Percentiles rank a stretch among this genome's conserved stretches.
Evolutionary conservation across 2,329 filamentous ascomycete genomes (phyloP).

Genomic region (Aureobasidium leucospermi): DNA sequence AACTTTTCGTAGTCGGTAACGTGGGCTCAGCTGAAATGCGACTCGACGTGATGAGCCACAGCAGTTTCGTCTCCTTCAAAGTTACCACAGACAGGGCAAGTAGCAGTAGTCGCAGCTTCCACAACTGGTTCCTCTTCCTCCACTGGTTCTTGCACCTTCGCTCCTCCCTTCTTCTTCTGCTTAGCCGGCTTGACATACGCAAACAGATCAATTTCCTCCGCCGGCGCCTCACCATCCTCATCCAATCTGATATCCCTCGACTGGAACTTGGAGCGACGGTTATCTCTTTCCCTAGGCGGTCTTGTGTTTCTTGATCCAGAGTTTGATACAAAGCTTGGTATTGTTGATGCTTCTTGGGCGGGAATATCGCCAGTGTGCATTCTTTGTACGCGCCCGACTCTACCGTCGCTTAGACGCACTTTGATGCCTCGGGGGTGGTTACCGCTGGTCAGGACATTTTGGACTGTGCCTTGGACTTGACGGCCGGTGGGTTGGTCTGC

Average conservation of each 20-base stretch:
- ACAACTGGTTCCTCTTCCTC: constrained; percentile 3
- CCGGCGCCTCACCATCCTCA: constrained; percentile 28
- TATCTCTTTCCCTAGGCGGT: background rate
- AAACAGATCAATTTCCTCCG: constrained; percentile 41
- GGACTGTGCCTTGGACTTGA: constrained; percentile 60
- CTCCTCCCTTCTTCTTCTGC: constrained; percentile 23
- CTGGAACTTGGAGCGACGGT: constrained; percentile 12
- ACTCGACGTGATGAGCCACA: constrained; percentile 59
- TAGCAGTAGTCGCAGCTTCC: constrained; percentile 22
- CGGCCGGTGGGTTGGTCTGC: constrained; percentile 66
- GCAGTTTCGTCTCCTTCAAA: constrained; percentile 64
- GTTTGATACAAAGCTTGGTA: background rate
- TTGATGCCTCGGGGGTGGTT: constrained; percentile 76
- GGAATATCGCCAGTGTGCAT: constrained; percentile 30
- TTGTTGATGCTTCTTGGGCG: constrained; percentile 9
- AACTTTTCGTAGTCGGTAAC: no score
- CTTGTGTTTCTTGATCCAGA: background rate
- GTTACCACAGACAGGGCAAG: constrained; percentile 57
- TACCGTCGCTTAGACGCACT: constrained; percentile 62
- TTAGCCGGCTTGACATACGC: constrained; percentile 41
- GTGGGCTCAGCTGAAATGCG: constrained; percentile 40
- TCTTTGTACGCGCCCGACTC: constrained; percentile 66
- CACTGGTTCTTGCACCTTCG: constrained; percentile 19
- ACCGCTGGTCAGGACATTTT: constrained; percentile 61
- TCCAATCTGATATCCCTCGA: constrained; percentile 16